A percentile compares a stretch with the other conserved stretches of the same genome.
phyloP scores from a whole-genome alignment of 352 stramenopile species.

The Phytopythium montanum region DNA sequence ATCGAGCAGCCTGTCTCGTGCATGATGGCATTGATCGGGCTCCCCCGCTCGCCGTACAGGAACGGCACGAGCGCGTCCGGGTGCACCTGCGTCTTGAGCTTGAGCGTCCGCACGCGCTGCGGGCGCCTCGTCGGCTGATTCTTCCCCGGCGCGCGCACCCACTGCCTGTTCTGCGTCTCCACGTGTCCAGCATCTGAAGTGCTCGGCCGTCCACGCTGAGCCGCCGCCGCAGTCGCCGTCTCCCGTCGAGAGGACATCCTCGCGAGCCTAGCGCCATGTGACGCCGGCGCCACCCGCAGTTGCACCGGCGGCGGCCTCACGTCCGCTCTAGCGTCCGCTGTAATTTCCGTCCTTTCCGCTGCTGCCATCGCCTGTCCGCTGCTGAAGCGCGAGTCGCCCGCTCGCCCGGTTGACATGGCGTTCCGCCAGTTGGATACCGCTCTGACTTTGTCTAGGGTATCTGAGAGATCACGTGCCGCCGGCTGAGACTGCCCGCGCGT shows the following conservation, averaged over 20 bases:
- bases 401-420: neutral
- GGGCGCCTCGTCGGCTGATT: conserved; percentile 17
- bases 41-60: conserved; percentile 49
- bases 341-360: neutral
- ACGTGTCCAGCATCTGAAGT: neutral
- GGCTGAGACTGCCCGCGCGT: neutral
- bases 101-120: conserved; percentile 55
- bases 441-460: neutral
- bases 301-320: neutral
- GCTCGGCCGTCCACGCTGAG: neutral
- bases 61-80: conserved; percentile 57
- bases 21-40: conserved; percentile 52
- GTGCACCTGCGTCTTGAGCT: conserved; percentile 44
- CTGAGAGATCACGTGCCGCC: neutral
- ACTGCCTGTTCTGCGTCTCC: neutral
- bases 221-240: neutral
- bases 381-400: neutral
- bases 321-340: neutral
- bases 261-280: neutral
- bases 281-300: conserved; percentile 2
- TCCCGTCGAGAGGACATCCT: conserved; percentile 1
- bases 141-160: conserved; percentile 2
- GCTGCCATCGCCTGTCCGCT: neutral
- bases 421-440: neutral
- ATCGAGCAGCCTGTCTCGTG: conserved; percentile 44